phyloP scores from a whole-genome alignment of 2,329 filamentous ascomycete genomes.

The Aciculosporium take region DNA sequence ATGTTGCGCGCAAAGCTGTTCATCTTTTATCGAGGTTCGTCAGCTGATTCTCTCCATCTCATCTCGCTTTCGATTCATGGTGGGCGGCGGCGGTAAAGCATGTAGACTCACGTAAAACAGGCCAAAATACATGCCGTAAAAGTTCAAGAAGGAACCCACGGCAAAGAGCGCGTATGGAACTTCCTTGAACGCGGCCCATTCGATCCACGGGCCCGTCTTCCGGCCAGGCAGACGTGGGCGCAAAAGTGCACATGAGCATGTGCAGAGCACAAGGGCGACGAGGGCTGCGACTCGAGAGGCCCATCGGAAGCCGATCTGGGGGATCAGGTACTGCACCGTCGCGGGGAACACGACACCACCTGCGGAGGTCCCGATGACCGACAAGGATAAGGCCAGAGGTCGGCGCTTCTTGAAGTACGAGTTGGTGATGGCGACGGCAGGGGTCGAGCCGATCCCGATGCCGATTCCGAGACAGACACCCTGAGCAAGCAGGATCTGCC shows the following conservation, averaged over 20 bases:
- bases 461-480: slow-evolving; percentile 38
- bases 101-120: slow-evolving; percentile 23
- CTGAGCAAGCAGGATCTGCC: slow-evolving; percentile 40
- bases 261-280: slow-evolving; percentile 35
- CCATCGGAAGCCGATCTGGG: slow-evolving; percentile 47
- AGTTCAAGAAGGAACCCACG: slow-evolving; percentile 31
- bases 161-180: slow-evolving; percentile 38
- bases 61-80: too few relatives aligned
- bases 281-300: slow-evolving; percentile 51
- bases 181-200: slow-evolving; percentile 43
- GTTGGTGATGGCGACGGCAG: slow-evolving; percentile 44
- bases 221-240: slow-evolving; percentile 33
- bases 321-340: slow-evolving; percentile 41
- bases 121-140: slow-evolving; percentile 25
- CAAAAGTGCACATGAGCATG: slow-evolving; percentile 24
- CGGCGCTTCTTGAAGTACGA: slow-evolving; percentile 46
- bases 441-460: slow-evolving; percentile 42
- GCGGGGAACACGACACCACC: slow-evolving; percentile 43
- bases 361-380: slow-evolving; percentile 43
- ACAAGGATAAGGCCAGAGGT: slow-evolving; percentile 44
- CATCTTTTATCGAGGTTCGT: not conserved
- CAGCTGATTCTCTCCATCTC: not conserved
- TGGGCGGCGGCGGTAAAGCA: too few relatives aligned
- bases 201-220: slow-evolving; percentile 35
- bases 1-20: slow-evolving; percentile 29